A percentile compares a stretch with the other conserved stretches of the same genome.
phyloP scores from a whole-genome alignment of 768 basidiomycete genomes.

The Strobilomyces confusus region DNA sequence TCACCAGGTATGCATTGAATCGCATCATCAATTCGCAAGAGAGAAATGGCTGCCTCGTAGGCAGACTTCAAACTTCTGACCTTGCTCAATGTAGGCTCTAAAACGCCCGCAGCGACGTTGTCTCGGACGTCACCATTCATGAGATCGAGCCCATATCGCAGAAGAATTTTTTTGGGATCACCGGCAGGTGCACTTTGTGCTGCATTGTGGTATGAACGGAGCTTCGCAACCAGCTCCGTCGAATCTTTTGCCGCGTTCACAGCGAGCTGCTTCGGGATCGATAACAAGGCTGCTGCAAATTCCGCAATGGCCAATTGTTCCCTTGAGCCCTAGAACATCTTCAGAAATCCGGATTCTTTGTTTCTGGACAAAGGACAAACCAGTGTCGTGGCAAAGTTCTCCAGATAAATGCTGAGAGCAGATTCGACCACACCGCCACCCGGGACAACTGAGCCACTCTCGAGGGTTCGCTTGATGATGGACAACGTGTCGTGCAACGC shows the following conservation, averaged over 20 bases:
- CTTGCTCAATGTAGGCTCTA: slow-evolving; percentile 97
- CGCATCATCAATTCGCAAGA: slow-evolving; percentile 95
- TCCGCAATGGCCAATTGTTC: slow-evolving; percentile 99
- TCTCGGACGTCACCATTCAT: slow-evolving; percentile 93
- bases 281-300: slow-evolving; percentile 86
- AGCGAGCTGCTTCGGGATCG: slow-evolving; percentile 95
- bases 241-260: slow-evolving; percentile 99
- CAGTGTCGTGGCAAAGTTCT: slow-evolving; percentile 97
- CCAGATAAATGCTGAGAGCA: slow-evolving; percentile 93
- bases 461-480: slow-evolving; percentile 93
- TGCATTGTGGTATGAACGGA: slow-evolving; percentile 94
- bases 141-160: slow-evolving; percentile 93
- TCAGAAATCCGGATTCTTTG: background rate
- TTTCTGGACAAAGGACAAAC: slow-evolving; percentile 43
- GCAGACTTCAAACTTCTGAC: slow-evolving; percentile 96
- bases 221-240: slow-evolving; percentile 93
- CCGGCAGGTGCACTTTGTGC: slow-evolving; percentile 89
- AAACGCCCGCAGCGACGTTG: slow-evolving; percentile 87
- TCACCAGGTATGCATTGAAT: slow-evolving; percentile 85
- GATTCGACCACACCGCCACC: slow-evolving; percentile 98
- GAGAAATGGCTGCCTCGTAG: slow-evolving; percentile 91
- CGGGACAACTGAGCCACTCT: slow-evolving; percentile 93
- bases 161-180: slow-evolving; percentile 85
- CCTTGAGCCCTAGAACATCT: slow-evolving; percentile 73
- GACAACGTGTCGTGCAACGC: slow-evolving; percentile 92